Evolutionary conservation across 805 yeast genomes (phyloP).

Genomic region (Metschnikowia kofuensis): DNA sequence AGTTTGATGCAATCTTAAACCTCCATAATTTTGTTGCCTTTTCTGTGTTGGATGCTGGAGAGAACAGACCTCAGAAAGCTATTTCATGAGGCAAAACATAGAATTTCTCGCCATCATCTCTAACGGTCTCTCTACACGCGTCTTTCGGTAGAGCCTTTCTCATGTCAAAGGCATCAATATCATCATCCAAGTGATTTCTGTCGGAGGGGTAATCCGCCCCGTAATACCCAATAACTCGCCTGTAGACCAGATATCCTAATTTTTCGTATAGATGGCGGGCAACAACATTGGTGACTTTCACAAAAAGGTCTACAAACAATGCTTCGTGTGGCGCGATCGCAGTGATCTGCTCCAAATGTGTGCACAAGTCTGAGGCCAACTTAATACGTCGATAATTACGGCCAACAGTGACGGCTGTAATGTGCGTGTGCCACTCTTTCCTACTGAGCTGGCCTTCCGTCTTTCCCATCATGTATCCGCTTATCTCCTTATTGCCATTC

Average conservation of each 20-base stretch:
- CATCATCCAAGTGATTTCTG: conserved; percentile 53
- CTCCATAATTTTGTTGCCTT: neutral
- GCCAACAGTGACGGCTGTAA: conserved; percentile 91
- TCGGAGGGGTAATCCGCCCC: conserved; percentile 51
- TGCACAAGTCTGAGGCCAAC: conserved; percentile 76
- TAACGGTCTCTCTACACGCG: conserved; percentile 46
- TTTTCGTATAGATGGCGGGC: conserved; percentile 84
- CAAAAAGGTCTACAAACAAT: conserved; percentile 87
- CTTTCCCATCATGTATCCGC: conserved; percentile 94
- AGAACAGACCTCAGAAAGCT: conserved; percentile 37
- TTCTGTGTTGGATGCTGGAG: neutral
- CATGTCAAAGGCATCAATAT: conserved; percentile 87
- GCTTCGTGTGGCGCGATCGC: conserved; percentile 71
- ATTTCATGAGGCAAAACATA: conserved; percentile 68
- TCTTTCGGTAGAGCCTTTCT: conserved; percentile 63
- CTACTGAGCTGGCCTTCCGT: conserved; percentile 71
- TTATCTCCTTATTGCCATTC: conserved; percentile 22
- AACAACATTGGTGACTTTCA: conserved; percentile 75
- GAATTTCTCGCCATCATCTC: conserved; percentile 58
- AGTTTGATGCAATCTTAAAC: neutral
- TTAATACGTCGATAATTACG: conserved; percentile 82
- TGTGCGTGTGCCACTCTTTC: conserved; percentile 93
- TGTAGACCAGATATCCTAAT: conserved; percentile 76
- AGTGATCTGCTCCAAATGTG: conserved; percentile 68
- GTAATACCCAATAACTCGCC: conserved; percentile 90